These are phyloP conservation scores for Triadica sebifera DNA, from an alignment of 345 rosid species.

Conservation along the genomic window DNA sequence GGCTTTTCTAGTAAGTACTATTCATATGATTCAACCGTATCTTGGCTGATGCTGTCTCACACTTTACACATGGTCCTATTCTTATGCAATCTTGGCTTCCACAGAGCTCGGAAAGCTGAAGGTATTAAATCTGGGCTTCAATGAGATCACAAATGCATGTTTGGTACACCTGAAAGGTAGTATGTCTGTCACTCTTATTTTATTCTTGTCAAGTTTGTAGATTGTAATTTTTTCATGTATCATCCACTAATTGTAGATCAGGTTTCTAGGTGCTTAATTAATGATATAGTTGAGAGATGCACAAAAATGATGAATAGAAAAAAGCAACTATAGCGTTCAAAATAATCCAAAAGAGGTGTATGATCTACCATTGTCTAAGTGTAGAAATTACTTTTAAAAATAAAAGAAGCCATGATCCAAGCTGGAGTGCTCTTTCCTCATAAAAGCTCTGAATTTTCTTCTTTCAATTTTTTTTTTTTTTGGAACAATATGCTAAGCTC, in stretches of 20 bases:
- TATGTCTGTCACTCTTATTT: neutral
- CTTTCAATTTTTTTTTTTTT: neutral
- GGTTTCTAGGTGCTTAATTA: neutral
- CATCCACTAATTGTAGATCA: neutral
- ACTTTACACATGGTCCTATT: neutral
- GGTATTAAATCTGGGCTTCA: constrained; percentile 79
- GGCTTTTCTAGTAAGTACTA: constrained; percentile 66
- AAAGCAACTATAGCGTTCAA: neutral
- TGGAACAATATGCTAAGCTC: neutral
- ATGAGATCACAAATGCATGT: constrained; percentile 69
- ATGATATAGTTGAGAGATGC: neutral
- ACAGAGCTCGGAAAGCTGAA: constrained; percentile 62
- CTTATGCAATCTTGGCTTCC: constrained; percentile 10
- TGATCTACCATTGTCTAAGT: neutral
- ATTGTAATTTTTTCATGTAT: neutral
- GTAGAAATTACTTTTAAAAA: neutral
- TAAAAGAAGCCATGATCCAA: neutral
- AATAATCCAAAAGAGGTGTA: neutral
- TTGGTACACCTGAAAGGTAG: constrained; percentile 77
- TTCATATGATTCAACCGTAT: neutral
- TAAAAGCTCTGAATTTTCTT: neutral
- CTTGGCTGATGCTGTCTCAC: neutral
- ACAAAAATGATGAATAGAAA: neutral
- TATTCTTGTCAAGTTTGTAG: neutral
- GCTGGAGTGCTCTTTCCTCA: neutral